Evolutionary conservation across 495 filamentous ascomycete species (phyloP), one percentile per base, ranked within the genome.

Genomic region (Tetracladium setigerum): DNA sequence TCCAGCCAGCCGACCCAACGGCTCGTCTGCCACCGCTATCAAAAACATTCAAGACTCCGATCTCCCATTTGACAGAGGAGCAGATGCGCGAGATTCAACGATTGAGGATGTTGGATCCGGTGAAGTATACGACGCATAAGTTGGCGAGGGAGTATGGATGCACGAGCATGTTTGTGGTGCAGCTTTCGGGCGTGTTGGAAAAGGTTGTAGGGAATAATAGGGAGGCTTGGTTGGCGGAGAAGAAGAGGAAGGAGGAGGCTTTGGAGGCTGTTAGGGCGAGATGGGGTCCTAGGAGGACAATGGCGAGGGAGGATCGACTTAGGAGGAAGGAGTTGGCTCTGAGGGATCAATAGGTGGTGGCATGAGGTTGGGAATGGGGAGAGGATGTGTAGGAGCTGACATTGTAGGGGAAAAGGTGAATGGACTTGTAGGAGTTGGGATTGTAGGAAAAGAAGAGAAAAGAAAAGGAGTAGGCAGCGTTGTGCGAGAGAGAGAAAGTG

Each of bases 61-160:
- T 69, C n/a, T 64, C 78, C 59, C 84, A 95, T 68, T 68, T 98
- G 40, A 86, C 71, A 6, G 65, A 63, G 22, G 72, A 74, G 47
- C 79, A 97, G 54, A 78, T 97, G 38, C 78, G 74, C 41, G 86
- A 94, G 71, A 92, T 96, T 56, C 77, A 85, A 44, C 60, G 61
- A 47, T 73, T 95, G 58, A 78, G 87, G 46, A 57, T 62, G 18
- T 62, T 63, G 43, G 83, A 95, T 63, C 86, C 87, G 0, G 68
- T 74, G 49, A 71, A 60, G 34, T 92, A 89, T 87, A 88, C 81
- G 53, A 74, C 84, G 45, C 67, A 63, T 45, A 74, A 67, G 59
- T 67, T 95, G 47, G 84, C 87, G 32, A 70, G 78, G 57, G 79
- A 77, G 51, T 95, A 84, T 64, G 74, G 78, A n/a, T 95, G 89